Conservation (phyloP, 1,139 yeast genomes). For the Debaryomycetaceae sp. region DNA sequence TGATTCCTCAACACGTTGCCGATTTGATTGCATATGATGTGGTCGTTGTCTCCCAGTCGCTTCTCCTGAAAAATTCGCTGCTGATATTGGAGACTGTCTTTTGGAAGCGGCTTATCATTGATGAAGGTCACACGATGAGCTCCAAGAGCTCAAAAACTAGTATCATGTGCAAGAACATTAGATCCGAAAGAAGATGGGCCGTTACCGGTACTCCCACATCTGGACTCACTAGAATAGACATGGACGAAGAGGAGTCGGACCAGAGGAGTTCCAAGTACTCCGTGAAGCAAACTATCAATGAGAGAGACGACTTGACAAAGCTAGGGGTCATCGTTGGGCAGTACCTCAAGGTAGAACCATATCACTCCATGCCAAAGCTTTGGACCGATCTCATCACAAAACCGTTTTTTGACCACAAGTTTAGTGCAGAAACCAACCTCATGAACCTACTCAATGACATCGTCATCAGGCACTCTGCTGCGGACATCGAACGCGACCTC, state of each 20-base stretch:
- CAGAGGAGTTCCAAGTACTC: constrained; percentile 33
- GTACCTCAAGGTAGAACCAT: constrained; percentile 59
- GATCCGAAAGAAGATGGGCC: constrained; percentile 65
- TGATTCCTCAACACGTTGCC: constrained; percentile 23
- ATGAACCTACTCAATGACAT: constrained; percentile 38
- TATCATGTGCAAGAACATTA: constrained; percentile 40
- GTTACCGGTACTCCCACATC: constrained; percentile 76
- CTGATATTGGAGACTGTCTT: constrained; percentile 33
- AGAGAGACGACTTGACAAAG: constrained; percentile 46
- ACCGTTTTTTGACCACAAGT: constrained; percentile 38
- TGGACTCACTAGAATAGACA: constrained; percentile 56
- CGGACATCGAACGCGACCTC: constrained; percentile 52
- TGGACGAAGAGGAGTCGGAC: constrained; percentile 42
- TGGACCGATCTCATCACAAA: constrained; percentile 47
- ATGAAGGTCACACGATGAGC: constrained; percentile 66
- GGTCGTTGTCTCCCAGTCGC: constrained; percentile 46
- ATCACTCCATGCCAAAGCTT: constrained; percentile 39
- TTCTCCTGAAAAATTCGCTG: constrained; percentile 34
- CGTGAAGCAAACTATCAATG: constrained; percentile 32
- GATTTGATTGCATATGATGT: constrained; percentile 45
- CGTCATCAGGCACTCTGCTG: constrained; percentile 51
- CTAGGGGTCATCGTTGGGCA: constrained; percentile 50
- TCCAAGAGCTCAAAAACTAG: constrained; percentile 49
- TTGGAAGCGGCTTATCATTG: constrained; percentile 71
- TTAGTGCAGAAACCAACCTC: constrained; percentile 40